These are phyloP conservation scores for Penicillium sp. DNA, from an alignment of 2,329 filamentous ascomycete species.

Conservation along the genomic window DNA sequence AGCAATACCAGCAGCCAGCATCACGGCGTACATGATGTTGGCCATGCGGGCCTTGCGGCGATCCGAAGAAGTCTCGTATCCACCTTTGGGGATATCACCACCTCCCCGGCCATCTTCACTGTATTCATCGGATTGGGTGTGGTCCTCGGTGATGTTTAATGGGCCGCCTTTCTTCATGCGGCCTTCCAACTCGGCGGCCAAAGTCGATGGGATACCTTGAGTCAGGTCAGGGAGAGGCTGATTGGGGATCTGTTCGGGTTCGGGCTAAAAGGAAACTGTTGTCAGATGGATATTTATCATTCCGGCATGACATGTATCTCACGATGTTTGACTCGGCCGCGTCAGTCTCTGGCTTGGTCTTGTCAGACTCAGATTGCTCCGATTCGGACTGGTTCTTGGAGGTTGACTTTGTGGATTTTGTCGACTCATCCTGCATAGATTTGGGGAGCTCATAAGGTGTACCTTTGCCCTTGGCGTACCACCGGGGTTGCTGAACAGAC, in stretches of 20 bases:
- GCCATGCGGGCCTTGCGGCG: conserved; percentile 74
- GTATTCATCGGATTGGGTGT: conserved; percentile 44
- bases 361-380: conserved; percentile 42
- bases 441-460: conserved; percentile 38
- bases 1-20: conserved; percentile 57
- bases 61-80: conserved; percentile 89
- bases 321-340: conserved; percentile 29
- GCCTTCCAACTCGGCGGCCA: conserved; percentile 70
- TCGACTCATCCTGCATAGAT: conserved; percentile 25
- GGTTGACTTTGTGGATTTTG: conserved; percentile 15
- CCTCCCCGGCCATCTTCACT: conserved; percentile 53
- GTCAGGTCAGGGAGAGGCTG: conserved; percentile 84
- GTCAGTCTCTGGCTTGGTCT: conserved; percentile 32
- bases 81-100: conserved; percentile 68
- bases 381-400: conserved; percentile 25
- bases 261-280: neutral
- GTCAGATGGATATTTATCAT: neutral
- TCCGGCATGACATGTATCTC: conserved; percentile 11
- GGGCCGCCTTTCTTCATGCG: conserved; percentile 40
- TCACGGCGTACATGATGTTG: conserved; percentile 68
- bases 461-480: conserved; percentile 40
- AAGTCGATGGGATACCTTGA: conserved; percentile 90
- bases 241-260: conserved; percentile 44
- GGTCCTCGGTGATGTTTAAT: conserved; percentile 57
- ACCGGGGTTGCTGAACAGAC: conserved; percentile 36